Evolutionary conservation across 176 grass and related monocot genomes (phyloP).

Genomic region (Leersia perrieri): DNA sequence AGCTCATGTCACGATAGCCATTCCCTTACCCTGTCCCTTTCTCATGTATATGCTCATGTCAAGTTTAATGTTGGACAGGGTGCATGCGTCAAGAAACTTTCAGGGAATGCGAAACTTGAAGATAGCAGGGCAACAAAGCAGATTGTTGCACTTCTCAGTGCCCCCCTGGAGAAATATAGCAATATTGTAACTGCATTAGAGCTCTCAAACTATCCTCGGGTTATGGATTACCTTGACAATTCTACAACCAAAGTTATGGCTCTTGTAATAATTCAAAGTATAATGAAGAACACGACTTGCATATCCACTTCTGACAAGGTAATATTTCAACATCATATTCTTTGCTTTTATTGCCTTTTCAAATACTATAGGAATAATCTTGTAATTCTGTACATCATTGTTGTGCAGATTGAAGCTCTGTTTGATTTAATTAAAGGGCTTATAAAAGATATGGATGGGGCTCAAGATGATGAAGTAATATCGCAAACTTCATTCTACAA

Average conservation of each 20-base stretch:
- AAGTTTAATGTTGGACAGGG: constrained; percentile 58
- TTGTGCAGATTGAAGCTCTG: constrained; percentile 77
- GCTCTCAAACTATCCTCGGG: constrained; percentile 96
- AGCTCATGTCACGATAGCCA: neutral
- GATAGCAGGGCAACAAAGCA: constrained; percentile 95
- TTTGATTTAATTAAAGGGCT: constrained; percentile 97
- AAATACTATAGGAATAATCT: neutral
- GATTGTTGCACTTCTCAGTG: constrained; percentile 98
- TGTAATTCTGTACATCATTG: constrained; percentile 22
- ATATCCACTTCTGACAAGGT: constrained; percentile 96
- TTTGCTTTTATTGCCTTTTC: constrained; percentile 12
- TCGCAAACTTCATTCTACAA: constrained; percentile 13
- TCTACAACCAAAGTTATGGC: constrained; percentile 97
- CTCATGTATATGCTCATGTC: constrained; percentile 12
- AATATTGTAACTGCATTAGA: constrained; percentile 94
- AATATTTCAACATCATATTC: constrained; percentile 28
- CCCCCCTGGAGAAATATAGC: constrained; percentile 97
- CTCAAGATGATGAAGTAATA: constrained; percentile 82
- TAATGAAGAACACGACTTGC: constrained; percentile 95
- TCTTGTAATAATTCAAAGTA: constrained; percentile 96
- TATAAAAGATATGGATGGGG: constrained; percentile 87
- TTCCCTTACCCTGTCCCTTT: neutral
- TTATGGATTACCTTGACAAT: constrained; percentile 99
- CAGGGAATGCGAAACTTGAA: constrained; percentile 87
- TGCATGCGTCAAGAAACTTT: constrained; percentile 98